These are phyloP conservation scores for Chaetomium strumarium DNA, from an alignment of 2,329 filamentous ascomycete genomes.

Conservation along the genomic window DNA sequence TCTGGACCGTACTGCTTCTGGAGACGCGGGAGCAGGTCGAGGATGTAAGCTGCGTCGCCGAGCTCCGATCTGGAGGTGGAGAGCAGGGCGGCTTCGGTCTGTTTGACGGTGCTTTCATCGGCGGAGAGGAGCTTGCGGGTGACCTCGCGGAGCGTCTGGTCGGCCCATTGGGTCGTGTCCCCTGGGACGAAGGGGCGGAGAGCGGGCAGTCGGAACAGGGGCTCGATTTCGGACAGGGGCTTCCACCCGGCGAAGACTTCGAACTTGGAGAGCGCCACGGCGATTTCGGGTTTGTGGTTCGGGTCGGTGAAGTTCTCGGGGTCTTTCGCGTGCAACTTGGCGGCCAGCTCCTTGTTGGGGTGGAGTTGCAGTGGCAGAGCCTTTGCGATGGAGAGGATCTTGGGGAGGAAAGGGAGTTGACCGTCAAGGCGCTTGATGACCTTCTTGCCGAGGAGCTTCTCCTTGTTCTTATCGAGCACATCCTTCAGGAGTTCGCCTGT, in stretches of 20 bases:
- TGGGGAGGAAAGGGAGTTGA: slow-evolving; percentile 67
- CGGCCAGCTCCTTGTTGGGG: slow-evolving; percentile 62
- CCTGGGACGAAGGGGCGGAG: slow-evolving; percentile 49
- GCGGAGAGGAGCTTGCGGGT: slow-evolving; percentile 51
- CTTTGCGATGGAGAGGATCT: slow-evolving; percentile 70
- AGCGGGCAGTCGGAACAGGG: slow-evolving; percentile 49
- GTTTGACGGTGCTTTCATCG: slow-evolving; percentile 45
- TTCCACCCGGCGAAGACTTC: slow-evolving; percentile 75
- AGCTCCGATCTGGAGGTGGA: slow-evolving; percentile 43
- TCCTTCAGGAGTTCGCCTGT: slow-evolving; percentile 60
- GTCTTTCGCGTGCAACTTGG: slow-evolving; percentile 56
- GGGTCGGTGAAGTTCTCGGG: slow-evolving; percentile 62
- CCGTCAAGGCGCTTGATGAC: slow-evolving; percentile 56
- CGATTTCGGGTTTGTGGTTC: slow-evolving; percentile 79
- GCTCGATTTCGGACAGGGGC: slow-evolving; percentile 52
- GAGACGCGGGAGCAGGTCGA: slow-evolving; percentile 58
- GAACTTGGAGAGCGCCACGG: slow-evolving; percentile 63
- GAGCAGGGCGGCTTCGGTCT: slow-evolving; percentile 47
- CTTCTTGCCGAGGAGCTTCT: slow-evolving; percentile 57
- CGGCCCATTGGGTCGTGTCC: slow-evolving; percentile 41
- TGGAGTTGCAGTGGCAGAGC: slow-evolving; percentile 71
- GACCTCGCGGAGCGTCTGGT: slow-evolving; percentile 52
- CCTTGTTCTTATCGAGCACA: slow-evolving; percentile 55
- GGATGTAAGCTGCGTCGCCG: slow-evolving; percentile 50
- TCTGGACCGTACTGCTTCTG: slow-evolving; percentile 55